Base-by-base conservation (phyloP, 1,284 basidiomycete genomes). In the Inonotus obliquus region DNA sequence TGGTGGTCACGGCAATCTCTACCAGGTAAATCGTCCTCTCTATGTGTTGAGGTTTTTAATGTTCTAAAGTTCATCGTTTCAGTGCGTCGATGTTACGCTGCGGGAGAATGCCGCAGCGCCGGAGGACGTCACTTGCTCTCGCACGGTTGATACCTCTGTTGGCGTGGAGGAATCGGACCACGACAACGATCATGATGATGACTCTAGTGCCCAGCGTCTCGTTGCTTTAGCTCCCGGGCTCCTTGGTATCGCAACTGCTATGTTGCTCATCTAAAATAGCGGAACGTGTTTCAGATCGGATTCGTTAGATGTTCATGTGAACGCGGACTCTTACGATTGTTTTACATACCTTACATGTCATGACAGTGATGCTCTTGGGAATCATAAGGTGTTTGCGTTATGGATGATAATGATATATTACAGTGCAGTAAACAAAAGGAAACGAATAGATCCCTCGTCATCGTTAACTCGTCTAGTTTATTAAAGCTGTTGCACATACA, bases 71-170 rank as follows among this genome's bases (percentile, higher is more conserved):
- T 14, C 10, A 11, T 29, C 19, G 1, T 35, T 41, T 1, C 62
- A 88, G 84, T 92, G 89, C 69, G 79, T 89, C 48, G 89, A 92
- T 73, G 71, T 93, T 57, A 82, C 85, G 7, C 76, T 92, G 35
- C 77, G 81, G 41, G 79, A 74, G 53, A 77, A 74, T 67, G 77
- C 76, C 65, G 76, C 73, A 10, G 74, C 72, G 11, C 75, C 77
- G 1, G 69, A 72, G 45, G 76, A 75, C 66, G 68, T 72, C 37
- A 73, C 74, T 3, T 79, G 78, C 69, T 49, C 62, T 21, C 66
- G 69, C 56, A 59, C 47, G 1, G 49, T 59, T 38, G 45, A 57
- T 17, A 25, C 39, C 17, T 35, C 57, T 19, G 45, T 49, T 13
- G 51, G 37, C 13, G 37, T 49, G 4, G 51, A 21, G 3, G 13